Conservation (phyloP, 257 asterid genomes). For the Scutellaria minor region DNA sequence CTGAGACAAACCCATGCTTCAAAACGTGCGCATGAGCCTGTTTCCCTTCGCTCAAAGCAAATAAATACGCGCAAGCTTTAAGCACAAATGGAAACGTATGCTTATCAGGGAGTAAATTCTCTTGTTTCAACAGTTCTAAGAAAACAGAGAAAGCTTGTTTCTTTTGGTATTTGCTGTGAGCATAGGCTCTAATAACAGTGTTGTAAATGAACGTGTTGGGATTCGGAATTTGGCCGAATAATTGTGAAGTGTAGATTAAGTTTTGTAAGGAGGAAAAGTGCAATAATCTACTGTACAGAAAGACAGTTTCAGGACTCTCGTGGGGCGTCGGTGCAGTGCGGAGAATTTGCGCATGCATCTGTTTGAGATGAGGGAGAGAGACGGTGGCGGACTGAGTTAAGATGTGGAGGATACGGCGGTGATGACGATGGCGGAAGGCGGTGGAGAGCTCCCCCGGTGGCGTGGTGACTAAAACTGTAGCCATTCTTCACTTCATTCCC, state of each 20-base stretch:
- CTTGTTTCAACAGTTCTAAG: constrained; percentile 45
- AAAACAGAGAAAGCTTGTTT: constrained; percentile 50
- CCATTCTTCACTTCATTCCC: constrained; percentile 30
- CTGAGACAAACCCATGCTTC: constrained; percentile 68
- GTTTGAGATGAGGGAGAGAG: constrained; percentile 64
- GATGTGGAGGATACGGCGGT: constrained; percentile 51
- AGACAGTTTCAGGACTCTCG: constrained; percentile 41
- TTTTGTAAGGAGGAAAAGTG: constrained; percentile 59
- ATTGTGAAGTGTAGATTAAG: constrained; percentile 46
- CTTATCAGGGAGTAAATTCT: constrained; percentile 62
- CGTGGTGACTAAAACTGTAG: constrained; percentile 41
- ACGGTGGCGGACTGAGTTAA: constrained; percentile 58
- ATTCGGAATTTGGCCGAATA: constrained; percentile 50
- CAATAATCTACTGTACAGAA: constrained; percentile 54
- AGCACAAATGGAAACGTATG: constrained; percentile 78
- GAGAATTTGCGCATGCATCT: constrained; percentile 66
- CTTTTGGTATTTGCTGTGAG: constrained; percentile 57
- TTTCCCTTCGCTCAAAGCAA: constrained; percentile 61
- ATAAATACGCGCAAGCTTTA: constrained; percentile 69
- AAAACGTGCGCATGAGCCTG: constrained; percentile 64
- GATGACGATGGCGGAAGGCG: constrained; percentile 32
- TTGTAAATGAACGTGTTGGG: constrained; percentile 65
- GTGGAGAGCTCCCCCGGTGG: constrained; percentile 42
- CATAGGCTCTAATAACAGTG: constrained; percentile 67
- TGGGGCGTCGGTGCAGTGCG: constrained; percentile 49